Evolutionary conservation across 441 rosid species (phyloP), one percentile per base, ranked within the genome.

Genomic region (Theobroma grandiflorum): DNA sequence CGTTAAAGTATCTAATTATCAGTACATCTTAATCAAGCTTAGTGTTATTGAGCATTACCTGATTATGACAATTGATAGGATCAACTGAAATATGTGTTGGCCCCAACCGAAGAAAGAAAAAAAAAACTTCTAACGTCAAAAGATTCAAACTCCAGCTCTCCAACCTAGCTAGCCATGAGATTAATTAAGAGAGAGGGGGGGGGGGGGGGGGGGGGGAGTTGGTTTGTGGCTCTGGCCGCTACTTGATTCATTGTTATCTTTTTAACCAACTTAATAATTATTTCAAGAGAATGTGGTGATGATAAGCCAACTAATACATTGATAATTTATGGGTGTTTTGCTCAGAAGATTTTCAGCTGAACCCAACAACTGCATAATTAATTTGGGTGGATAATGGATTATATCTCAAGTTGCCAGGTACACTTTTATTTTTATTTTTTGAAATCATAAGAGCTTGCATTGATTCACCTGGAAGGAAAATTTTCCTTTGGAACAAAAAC

Each of bases 1-100:
- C 10, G 20, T 42, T 31, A 69, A 69, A 69, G 63, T 72, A 72
- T 72, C 62, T 35, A 35, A 72, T 26, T 69, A 72, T 18, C 26
- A 26, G 58, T 55, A 52, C 62, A 10, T n/a, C 75, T 33, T 72
- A 72, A 72, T 72, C 75, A 52, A 72, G 31, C 31, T 72, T 52
- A 35, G 75, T 72, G 62, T 72, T 52, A 72, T 18, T 52, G 38
- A 6, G 74, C 2, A 8, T 47, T 58, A 47, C 20, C 38, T 16
- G 62, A 72, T 53, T 72, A 35, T 18, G 75, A 72, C 75, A 72
- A 35, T 18, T 52, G 47, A 52, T 16, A 43, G 37, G 53, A 68
- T 43, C 55, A 22, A 22, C 73, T 45, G n/a, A 43, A 45, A 68
- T 68, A 68, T 43, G 55, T 68, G n/a, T 22, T 45, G 53, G 55